Evolutionary conservation across 2,329 filamentous ascomycete species (phyloP), one percentile per base, ranked within the genome.

Genomic region (Pyricularia sp.): DNA sequence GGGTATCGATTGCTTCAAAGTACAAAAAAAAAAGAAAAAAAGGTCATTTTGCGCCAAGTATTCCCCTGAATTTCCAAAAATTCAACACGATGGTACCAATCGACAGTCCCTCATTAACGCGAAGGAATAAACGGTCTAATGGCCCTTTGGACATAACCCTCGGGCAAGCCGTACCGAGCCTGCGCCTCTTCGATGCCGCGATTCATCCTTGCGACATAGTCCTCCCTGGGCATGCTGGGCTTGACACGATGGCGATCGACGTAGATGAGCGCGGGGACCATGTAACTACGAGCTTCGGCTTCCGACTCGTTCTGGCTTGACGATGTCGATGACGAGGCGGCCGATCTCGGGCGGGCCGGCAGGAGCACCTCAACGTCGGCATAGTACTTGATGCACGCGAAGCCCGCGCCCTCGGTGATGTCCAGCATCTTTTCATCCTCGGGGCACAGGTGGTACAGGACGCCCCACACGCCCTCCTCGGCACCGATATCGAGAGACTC

Each of bases 321-420:
- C 12, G 59, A 9, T 13, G 59, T 60, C 28, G 13, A 26, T 2
- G 59, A 30, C 13, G 59, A 60, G 16, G 12, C 59, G 9, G 59
- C 12, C 26, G 59, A 22, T 5, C 59, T 33, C 28, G 13, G 30
- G 6, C 22, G 19, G 61, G 19, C 35, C 10, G 33, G n/a, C 28
- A 24, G 12, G 8, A 68, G 64, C 22, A 81, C 77, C n/a, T 78
- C 74, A 7, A 80, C 77, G 0, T 70, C 60, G 1, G 82, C 69
- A 16, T 74, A 70, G 57, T 80, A 75, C 71, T 87, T 88, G 44
- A 79, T 78, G 70, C 89, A 89, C 1, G 80, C 80, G n/a, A 70
- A 69, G 0, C 85, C 84, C 0, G 89, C 86, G 61, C 84, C 86
- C 73, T 90, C 87, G 68, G 79, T 82, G 0, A 63, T 64, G 70